Conservation (phyloP, 768 basidiomycete genomes). For the Lentinula lateritia region DNA sequence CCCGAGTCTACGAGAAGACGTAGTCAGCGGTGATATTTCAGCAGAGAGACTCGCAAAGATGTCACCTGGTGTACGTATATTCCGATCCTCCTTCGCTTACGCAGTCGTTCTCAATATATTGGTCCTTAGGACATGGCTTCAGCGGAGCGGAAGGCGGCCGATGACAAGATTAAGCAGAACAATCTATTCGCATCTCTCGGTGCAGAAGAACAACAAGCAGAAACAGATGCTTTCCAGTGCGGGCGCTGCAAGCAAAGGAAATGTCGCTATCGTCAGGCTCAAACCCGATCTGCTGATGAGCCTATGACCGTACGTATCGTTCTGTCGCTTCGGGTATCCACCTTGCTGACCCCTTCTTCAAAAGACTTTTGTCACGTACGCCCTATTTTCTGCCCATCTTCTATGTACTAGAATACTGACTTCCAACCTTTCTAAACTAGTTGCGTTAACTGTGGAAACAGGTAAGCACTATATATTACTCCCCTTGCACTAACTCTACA, state of each 20-base stretch:
- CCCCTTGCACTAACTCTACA: neutral
- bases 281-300: slow-evolving; percentile 96
- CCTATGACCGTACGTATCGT: slow-evolving; percentile 82
- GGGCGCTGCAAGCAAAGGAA: slow-evolving; percentile 87
- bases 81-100: too few species aligned
- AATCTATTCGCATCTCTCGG: slow-evolving; percentile 91
- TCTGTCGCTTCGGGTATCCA: neutral
- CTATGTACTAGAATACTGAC: slow-evolving; percentile 3
- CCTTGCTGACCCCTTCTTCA: slow-evolving; percentile 6
- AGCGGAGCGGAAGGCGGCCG: slow-evolving; percentile 81
- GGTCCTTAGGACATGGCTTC: slow-evolving; percentile 85
- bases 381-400: slow-evolving; percentile 2
- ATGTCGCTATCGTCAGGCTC: slow-evolving; percentile 91
- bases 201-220: slow-evolving; percentile 85
- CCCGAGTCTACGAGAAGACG: slow-evolving; percentile 74
- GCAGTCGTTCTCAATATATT: neutral
- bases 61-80: slow-evolving; percentile 63
- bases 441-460: slow-evolving; percentile 64
- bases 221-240: slow-evolving; percentile 98
- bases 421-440: slow-evolving; percentile 27
- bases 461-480: slow-evolving; percentile 21
- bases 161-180: slow-evolving; percentile 74
- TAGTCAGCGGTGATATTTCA: slow-evolving; percentile 77
- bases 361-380: slow-evolving; percentile 86
- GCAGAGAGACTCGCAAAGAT: slow-evolving; percentile 71